Conservation (phyloP, 108 stramenopile species). For the Cylindrotheca closterium region DNA sequence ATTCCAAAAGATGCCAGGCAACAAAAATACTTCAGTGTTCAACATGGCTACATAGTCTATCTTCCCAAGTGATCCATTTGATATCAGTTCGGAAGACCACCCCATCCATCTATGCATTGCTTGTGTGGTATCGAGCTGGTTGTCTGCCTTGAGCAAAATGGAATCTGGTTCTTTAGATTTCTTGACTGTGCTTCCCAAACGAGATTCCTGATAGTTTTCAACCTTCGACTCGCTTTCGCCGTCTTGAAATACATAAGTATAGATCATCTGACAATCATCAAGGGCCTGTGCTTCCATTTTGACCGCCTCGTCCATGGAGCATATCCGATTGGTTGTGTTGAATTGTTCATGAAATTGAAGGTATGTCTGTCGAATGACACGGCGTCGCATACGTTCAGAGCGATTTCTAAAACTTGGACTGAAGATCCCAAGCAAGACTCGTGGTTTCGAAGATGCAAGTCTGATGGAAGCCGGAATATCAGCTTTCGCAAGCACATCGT, state of each 20-base stretch:
- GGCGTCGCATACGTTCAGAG: slow-evolving; percentile 1
- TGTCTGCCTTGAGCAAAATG: background rate
- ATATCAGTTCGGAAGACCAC: background rate
- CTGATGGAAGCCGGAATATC: too few species aligned
- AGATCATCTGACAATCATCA: background rate
- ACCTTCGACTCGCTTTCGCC: background rate
- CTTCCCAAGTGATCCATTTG: background rate
- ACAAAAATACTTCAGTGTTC: background rate
- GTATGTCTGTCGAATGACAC: slow-evolving; percentile 6
- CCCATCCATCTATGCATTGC: background rate
- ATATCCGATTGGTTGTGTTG: background rate
- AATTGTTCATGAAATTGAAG: background rate
- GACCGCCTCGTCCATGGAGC: background rate
- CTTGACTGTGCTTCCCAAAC: background rate
- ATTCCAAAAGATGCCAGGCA: slow-evolving; percentile 3
- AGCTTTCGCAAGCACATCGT: too few species aligned
- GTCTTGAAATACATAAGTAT: background rate
- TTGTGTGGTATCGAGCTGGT: too few species aligned
- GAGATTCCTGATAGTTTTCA: background rate
- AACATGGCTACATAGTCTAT: background rate
- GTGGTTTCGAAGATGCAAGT: too few species aligned
- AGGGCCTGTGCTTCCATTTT: background rate
- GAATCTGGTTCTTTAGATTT: background rate
- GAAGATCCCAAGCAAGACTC: background rate
- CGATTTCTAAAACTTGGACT: too few species aligned